Percentiles rank a stretch among this genome's conserved stretches.
Conservation (phyloP, 768 basidiomycete species). For the Amanita pseudoporphyria region DNA sequence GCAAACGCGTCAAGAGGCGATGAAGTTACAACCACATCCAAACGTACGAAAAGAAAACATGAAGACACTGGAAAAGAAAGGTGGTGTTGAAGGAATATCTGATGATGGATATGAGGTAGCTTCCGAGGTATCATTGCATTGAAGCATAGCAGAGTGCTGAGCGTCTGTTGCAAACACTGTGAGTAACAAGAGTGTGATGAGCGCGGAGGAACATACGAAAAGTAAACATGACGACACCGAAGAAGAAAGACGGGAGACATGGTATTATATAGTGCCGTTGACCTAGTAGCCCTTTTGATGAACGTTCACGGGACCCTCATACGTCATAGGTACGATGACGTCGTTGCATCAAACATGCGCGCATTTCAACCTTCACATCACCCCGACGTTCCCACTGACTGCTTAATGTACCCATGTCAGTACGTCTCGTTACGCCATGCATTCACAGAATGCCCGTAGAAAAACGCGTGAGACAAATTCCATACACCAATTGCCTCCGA, state of each 20-base stretch:
- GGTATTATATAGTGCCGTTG: constrained; percentile 6
- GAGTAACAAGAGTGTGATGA: no score
- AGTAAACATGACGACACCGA: constrained; percentile 1
- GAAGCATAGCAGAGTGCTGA: no score
- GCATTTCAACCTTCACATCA: not conserved
- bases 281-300: constrained; percentile 2
- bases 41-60: constrained; percentile 3
- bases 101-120: no score
- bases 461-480: no score
- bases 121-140: no score
- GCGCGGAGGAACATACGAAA: not conserved
- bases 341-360: not conserved
- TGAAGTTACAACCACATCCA: not conserved
- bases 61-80: not conserved
- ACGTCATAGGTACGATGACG: constrained; percentile 2
- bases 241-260: constrained; percentile 4
- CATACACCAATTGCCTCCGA: no score
- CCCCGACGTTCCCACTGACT: no score
- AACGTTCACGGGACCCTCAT: not conserved
- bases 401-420: no score
- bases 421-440: no score
- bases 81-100: not conserved
- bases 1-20: not conserved
- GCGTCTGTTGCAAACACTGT: no score
- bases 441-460: no score